phyloP scores from a whole-genome alignment of 164 flowering plant species.

The Warburgia ugandensis region DNA sequence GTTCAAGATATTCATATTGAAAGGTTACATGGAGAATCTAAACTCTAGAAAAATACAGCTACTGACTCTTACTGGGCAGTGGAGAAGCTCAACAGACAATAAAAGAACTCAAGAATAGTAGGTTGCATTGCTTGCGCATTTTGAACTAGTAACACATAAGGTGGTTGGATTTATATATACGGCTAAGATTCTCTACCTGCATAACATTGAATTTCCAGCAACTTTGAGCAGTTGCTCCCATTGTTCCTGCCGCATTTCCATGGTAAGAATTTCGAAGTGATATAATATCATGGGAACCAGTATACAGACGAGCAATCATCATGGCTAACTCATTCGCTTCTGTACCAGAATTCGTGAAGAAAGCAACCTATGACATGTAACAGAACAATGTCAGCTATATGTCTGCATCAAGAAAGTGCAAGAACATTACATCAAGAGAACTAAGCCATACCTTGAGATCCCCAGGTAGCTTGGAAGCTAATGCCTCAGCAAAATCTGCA shows the following conservation, averaged over 20 bases:
- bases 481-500: slow-evolving; percentile 87
- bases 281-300: slow-evolving; percentile 71
- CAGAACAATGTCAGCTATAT: neutral
- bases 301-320: slow-evolving; percentile 81
- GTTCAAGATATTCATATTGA: too few species aligned
- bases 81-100: too few species aligned
- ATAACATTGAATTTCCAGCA: slow-evolving; percentile 75
- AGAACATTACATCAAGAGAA: neutral
- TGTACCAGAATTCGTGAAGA: slow-evolving; percentile 94
- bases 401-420: neutral
- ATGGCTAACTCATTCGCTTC: slow-evolving; percentile 96
- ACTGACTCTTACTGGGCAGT: too few species aligned
- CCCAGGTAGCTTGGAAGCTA: slow-evolving; percentile 80
- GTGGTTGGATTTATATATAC: neutral
- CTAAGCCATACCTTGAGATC: slow-evolving; percentile 60
- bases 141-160: neutral
- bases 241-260: slow-evolving; percentile 88
- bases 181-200: slow-evolving; percentile 42
- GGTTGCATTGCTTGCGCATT: too few species aligned
- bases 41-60: too few species aligned
- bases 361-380: slow-evolving; percentile 54
- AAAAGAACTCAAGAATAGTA: too few species aligned
- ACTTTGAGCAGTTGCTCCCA: slow-evolving; percentile 85
- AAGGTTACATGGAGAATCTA: too few species aligned
- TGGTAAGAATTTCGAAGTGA: slow-evolving; percentile 87